These are phyloP conservation scores for Sparassis latifolia DNA, from an alignment of 1,284 basidiomycete species.

Conservation along the genomic window DNA sequence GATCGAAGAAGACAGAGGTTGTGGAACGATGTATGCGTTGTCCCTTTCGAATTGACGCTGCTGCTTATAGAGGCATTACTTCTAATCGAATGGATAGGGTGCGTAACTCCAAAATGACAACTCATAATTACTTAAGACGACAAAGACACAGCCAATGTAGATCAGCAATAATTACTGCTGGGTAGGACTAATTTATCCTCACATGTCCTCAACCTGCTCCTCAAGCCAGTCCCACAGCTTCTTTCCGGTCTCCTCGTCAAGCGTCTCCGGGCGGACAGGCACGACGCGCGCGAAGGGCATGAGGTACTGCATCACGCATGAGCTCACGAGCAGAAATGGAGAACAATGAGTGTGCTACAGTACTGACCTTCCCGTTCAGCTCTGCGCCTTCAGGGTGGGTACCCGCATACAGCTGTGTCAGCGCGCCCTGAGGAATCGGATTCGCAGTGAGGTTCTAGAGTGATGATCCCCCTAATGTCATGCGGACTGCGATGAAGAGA, in stretches of 20 bases:
- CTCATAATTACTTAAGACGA: no score
- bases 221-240: slow-evolving; percentile 39
- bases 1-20: no score
- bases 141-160: no score
- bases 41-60: no score
- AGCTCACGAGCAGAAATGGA: background rate
- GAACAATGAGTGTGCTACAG: background rate
- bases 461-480: background rate
- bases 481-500: background rate
- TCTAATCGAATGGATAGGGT: no score
- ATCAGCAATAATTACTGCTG: no score
- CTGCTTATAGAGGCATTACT: no score
- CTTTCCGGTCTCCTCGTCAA: slow-evolving; percentile 29
- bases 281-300: slow-evolving; percentile 41
- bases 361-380: slow-evolving; percentile 18
- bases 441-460: background rate
- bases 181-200: background rate
- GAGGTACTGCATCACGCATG: slow-evolving; percentile 28
- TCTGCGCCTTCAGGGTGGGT: slow-evolving; percentile 17
- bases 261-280: slow-evolving; percentile 20
- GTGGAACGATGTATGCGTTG: no score
- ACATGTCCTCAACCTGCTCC: slow-evolving; percentile 25
- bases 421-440: slow-evolving; percentile 15
- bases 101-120: no score
- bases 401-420: slow-evolving; percentile 21